Percentiles rank a stretch among this genome's conserved stretches.
Evolutionary conservation across 2,329 filamentous ascomycete species (phyloP).

Genomic region (Fusarium sp.): DNA sequence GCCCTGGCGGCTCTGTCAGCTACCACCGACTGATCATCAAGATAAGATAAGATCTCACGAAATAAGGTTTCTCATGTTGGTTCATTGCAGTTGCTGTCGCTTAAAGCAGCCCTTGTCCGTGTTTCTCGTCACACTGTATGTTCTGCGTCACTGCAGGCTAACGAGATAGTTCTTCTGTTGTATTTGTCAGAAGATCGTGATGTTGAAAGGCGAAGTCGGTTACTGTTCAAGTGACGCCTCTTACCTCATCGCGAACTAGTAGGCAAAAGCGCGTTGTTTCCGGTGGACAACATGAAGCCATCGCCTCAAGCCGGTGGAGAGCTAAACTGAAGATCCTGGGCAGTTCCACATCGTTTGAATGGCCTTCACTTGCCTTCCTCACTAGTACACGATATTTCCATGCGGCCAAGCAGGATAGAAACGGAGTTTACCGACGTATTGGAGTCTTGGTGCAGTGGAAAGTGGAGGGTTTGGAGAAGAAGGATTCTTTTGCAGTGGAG

Average conservation of each 20-base stretch:
- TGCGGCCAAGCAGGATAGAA: neutral
- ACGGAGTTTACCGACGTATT: neutral
- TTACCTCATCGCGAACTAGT: neutral
- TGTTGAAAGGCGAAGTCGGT: neutral
- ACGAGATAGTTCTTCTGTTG: neutral
- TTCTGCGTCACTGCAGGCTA: neutral
- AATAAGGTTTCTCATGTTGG: neutral
- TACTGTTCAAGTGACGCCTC: neutral
- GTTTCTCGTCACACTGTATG: neutral
- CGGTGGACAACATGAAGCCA: neutral
- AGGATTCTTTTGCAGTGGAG: neutral
- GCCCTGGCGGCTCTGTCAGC: neutral
- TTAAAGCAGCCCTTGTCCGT: neutral
- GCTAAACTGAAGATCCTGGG: neutral
- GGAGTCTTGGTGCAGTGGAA: neutral
- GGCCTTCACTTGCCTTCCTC: neutral
- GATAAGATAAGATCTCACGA: slow-evolving; percentile 21
- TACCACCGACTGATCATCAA: neutral
- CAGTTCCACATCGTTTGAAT: neutral
- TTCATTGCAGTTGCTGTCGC: neutral
- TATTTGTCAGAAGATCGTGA: neutral
- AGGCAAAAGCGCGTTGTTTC: neutral
- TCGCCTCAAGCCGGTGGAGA: neutral
- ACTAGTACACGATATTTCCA: neutral
- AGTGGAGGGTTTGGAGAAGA: neutral